phyloP scores from a whole-genome alignment of 2,329 filamentous ascomycete species.

The Coniosporium tulheliwenetii region DNA sequence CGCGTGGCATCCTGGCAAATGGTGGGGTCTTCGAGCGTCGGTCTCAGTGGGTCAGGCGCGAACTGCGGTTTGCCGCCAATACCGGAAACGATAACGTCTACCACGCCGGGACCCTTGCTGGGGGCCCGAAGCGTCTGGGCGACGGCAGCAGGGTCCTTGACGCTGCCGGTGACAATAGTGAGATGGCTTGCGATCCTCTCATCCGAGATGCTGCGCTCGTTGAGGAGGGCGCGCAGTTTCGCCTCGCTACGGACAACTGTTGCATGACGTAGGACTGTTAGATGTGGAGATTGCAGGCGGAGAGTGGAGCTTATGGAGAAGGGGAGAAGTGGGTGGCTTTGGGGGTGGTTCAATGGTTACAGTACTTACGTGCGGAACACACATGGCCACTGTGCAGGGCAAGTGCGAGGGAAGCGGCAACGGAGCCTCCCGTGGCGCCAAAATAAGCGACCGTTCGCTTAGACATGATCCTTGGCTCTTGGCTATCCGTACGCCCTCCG shows the following conservation, averaged over 20 bases:
- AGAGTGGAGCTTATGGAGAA: too few species aligned
- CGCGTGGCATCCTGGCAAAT: slow-evolving; percentile 18
- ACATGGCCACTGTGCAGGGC: too few species aligned
- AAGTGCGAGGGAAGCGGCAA: too few species aligned
- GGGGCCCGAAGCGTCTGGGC: slow-evolving; percentile 19
- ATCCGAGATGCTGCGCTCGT: slow-evolving; percentile 21
- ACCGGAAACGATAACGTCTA: slow-evolving; percentile 30
- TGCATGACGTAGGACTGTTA: too few species aligned
- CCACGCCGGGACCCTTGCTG: slow-evolving; percentile 9
- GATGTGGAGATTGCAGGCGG: too few species aligned
- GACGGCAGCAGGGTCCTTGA: slow-evolving; percentile 25
- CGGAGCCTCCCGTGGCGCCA: too few species aligned
- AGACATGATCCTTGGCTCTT: too few species aligned
- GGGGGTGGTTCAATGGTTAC: too few species aligned
- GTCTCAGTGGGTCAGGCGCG: slow-evolving; percentile 7
- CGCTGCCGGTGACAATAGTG: slow-evolving; percentile 31
- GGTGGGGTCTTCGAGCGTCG: slow-evolving; percentile 15
- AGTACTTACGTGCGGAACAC: too few species aligned
- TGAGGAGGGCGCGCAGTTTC: slow-evolving; percentile 30
- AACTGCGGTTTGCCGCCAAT: slow-evolving; percentile 25
- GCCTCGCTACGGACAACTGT: slow-evolving; percentile 30
- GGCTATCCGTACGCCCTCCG: too few species aligned
- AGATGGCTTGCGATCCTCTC: slow-evolving; percentile 22
- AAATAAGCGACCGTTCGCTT: too few species aligned
- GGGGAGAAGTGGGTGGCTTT: too few species aligned